Base-by-base conservation (phyloP, 495 filamentous ascomycete species). In the Pyrenula aspistea region DNA sequence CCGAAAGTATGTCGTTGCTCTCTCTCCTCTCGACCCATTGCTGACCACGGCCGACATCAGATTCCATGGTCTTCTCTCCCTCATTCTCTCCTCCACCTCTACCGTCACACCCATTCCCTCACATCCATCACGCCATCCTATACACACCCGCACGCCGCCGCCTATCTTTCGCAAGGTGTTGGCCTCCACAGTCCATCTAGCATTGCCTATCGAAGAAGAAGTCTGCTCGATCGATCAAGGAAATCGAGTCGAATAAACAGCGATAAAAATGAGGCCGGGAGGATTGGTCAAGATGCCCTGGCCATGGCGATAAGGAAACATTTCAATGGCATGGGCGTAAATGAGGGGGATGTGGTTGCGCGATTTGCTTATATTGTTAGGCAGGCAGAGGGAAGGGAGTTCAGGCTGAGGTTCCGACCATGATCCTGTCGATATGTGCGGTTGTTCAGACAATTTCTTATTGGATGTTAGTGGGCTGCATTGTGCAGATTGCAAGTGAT, bases 271-370 rank as follows among this genome's bases (percentile, higher is more conserved):
- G 55, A n/a, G 12, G 36, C 55, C 15, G 25, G 36, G 15, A 76
- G 87, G 55, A 82, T 92, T 64, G 78, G 77, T 62, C 87, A 88
- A 64, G 84, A 91, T 23, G 80, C 91, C 61, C 77, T 96, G 36
- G 87, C 89, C n/a, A 77, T 83, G 56, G 77, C 85, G 10, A 89
- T 93, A 22, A 74, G 91, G 57, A 95, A 91, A 72, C 88, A 95
- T 67, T 95, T 96, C 69, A 95, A 95, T 65, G 84, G 82, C 22
- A 77, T 87, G 53, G 88, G 86, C 10, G 80, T 95, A 12, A 84
- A 83, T 55, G 91, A 96, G 69, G 89, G 84, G 60, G 91, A 96
- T 63, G 85, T 89, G 25, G 87, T 95, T 55, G 89, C 91, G 20
- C 83, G 89, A 60, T 87, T 95, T 65, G 64, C 93, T 53, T 94